Evolutionary conservation across 2,329 filamentous ascomycete genomes (phyloP), one percentile per base, ranked within the genome.

Genomic region (Ceratocystis cacaofunesta): DNA sequence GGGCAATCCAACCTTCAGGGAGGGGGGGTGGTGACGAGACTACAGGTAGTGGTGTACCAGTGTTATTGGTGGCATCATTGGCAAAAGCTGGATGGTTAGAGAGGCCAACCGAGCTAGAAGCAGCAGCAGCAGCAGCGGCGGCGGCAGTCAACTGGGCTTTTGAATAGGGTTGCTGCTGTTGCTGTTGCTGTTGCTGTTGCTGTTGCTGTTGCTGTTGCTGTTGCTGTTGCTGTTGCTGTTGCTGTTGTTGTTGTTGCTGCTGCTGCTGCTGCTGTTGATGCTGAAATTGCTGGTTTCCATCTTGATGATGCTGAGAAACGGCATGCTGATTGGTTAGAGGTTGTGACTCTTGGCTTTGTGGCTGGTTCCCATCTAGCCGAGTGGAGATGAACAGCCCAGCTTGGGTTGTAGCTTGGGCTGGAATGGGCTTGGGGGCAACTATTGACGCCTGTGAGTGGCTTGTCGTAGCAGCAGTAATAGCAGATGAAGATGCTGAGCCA

Each of bases 1-100:
- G 94, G 22, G 94, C 90, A 72, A 99, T 97, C 94, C 94, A 99
- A 43, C 94, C 94, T 76, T 99, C 94, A 5, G 94, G 94, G 17
- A 99, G 80, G 1, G 92, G 94, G 25, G 94, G 94, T 41, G 94
- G 94, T 17, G 91, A 95, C 30, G 87, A 90, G 90, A 66, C 65
- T 65, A 68, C 25, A 8, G 65, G 55, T 6, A 66, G 62, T 6
- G 65, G 58, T 17, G 66, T 67, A 28, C 66, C 66, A 10, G 66
- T 36, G n/a, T 50, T 61, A 7, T 30, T 65, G 63, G 30, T 22
- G 25, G 36, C 10, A 5, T 96, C 90, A 71, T 95, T 95, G 62
- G 92, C 90, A 77, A 95, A 96, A 0, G 92, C 92, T 46, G 92
- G 92, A 75, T 96, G 92, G 22, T 85, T 84, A 50, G 85, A 79